Evolutionary conservation across 1,284 basidiomycete genomes (phyloP).

Genomic region (Mycena sp.): DNA sequence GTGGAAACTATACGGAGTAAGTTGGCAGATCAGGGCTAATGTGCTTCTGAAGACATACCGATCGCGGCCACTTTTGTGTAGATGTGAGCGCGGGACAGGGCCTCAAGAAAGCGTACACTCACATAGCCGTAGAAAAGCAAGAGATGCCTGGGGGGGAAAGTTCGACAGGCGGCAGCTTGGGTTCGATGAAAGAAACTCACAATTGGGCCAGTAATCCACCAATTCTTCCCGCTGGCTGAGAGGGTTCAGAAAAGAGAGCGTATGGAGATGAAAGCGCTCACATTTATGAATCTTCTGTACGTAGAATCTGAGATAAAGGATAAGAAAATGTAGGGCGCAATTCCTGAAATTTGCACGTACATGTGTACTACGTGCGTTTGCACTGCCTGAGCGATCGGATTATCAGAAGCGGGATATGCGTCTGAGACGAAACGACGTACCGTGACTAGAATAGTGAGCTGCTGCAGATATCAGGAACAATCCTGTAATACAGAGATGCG

Average conservation of each 20-base stretch:
- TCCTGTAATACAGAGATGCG: not conserved
- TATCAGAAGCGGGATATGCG: not conserved
- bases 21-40: not conserved
- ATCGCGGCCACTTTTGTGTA: conserved; percentile 3
- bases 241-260: not conserved
- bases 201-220: conserved; percentile 48
- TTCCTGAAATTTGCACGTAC: not conserved
- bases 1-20: conserved; percentile 17
- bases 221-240: conserved; percentile 44
- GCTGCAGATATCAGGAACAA: not conserved
- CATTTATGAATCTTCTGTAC: conserved; percentile 28
- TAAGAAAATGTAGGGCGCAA: too few relatives aligned
- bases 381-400: conserved; percentile 19
- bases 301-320: conserved; percentile 15
- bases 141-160: conserved; percentile 32
- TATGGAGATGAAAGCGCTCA: not conserved
- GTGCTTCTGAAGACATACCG: not conserved
- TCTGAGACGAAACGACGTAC: not conserved
- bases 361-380: conserved; percentile 29
- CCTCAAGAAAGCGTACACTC: not conserved
- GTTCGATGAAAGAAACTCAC: conserved; percentile 35
- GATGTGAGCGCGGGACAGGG: not conserved
- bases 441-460: conserved; percentile 25
- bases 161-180: not conserved
- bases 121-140: conserved; percentile 40